Evolutionary conservation across 306 rosid species (phyloP).

Genomic region (Dryas alaskensis): DNA sequence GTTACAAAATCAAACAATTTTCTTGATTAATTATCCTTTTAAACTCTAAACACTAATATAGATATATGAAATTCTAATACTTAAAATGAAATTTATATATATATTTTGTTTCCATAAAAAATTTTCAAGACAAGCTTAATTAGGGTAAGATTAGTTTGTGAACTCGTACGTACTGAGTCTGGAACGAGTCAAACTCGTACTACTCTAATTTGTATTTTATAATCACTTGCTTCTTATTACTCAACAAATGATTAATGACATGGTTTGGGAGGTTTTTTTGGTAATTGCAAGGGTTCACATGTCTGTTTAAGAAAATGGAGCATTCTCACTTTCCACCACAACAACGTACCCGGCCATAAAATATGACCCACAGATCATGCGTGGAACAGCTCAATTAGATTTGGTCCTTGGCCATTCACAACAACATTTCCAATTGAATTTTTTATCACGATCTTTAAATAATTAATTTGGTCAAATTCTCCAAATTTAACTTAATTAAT

Average conservation of each 20-base stretch:
- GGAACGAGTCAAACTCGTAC: neutral
- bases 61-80: no score
- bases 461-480: constrained; percentile 28
- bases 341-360: constrained; percentile 51
- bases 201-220: neutral
- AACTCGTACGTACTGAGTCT: neutral
- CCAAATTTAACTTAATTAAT: constrained; percentile 21
- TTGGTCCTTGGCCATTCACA: constrained; percentile 39
- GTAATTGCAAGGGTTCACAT: constrained; percentile 79
- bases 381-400: constrained; percentile 70
- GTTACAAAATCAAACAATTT: no score
- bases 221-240: constrained; percentile 31
- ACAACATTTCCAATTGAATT: constrained; percentile 17
- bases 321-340: constrained; percentile 67
- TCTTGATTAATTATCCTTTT: no score
- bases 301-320: constrained; percentile 59
- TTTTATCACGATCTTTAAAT: constrained; percentile 13
- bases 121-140: neutral
- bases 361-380: constrained; percentile 91
- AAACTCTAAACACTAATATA: no score
- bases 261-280: constrained; percentile 43
- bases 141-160: neutral
- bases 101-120: no score
- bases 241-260: constrained; percentile 37
- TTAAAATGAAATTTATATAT: no score